Evolutionary conservation across 2,329 filamentous ascomycete species (phyloP), one percentile per base, ranked within the genome.

Genomic region (Xylariaceae sp.): DNA sequence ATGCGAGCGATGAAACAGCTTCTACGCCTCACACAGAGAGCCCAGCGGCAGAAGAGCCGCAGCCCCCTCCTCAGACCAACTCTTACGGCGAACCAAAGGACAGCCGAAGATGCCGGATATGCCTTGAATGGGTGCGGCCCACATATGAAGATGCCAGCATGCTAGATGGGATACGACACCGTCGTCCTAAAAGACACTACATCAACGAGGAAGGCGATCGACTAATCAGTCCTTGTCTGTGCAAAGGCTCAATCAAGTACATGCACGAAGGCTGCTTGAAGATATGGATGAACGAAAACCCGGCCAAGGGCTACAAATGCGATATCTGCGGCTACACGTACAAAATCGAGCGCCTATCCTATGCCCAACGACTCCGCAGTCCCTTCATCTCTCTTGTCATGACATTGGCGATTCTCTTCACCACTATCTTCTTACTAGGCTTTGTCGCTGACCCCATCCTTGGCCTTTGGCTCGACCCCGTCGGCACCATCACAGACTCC

Each of bases 401-500:
- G 59, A 96, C 92, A 1, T 58, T 89, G 2, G 44, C 76, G 17
- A 86, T 96, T 55, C 80, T 96, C 56, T 49, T 90, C 33, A 54
- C 84, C 39, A 78, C 85, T 45, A 77, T 96, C 22, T 97, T 96
- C 63, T 36, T 89, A 1, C 81, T 97, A 48, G 94, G 94, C 39
- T 97, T 96, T 62, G 71, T 97, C 57, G 92, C 91, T 52, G 91
- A 97, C 68, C 91, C 91, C 1, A 89, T 97, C 52, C 86, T 97
- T 67, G 89, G 90, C 60, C 72, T 96, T 27, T 96, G 92, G 74
- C 71, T 92, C 47, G 90, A 96, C 63, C 90, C 90, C 0, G 70
- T 83, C 48, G 82, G 83, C 44, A 82, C 81, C 11, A 73, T 86
- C 44, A 66, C 72, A 32, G 76, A 79, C 18, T 70, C 77, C 38